Evolutionary conservation across 257 asterid species (phyloP), one percentile per base, ranked within the genome.

Genomic region (Gynochthodes officinalis): DNA sequence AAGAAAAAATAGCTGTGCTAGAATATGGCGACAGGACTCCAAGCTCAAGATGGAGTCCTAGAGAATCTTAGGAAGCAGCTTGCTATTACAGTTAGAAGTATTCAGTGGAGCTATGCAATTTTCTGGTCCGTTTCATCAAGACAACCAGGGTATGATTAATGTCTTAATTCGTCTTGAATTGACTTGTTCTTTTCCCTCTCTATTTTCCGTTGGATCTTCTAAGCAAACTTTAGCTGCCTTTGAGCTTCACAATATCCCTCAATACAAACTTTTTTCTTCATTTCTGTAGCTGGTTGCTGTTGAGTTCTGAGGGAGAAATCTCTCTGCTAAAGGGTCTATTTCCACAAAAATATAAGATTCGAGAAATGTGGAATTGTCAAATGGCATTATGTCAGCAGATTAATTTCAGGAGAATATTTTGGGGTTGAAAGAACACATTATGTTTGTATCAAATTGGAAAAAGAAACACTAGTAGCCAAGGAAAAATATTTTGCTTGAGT

Each of bases 41-140:
- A 84, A 74, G 74, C 60, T 75, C 84, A 68, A 69, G 71, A 67
- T 67, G 87, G 69, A 50, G 81, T 21, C 55, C 40, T 50, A 59
- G 70, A 76, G 32, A 87, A 79, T 77, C 82, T 90, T 28, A 90
- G 89, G 80, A 84, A 76, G 67, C 84, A 82, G 70, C 93, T 93
- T 80, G 95, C 93, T 77, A 75, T 87, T 76, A 90, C 95, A 80
- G 89, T 86, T 65, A 89, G 86, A 87, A 85, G 85, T 78, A 89
- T 93, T 75, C 93, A 90, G 59, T 93, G 98, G 98, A 89, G 93
- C 81, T 93, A 93, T 86, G 97, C 89, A 28, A 86, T 93, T 32
- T 90, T 89, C 85, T 93, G 98, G 98, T 86, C 98, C 43, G 48
- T 63, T 79, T 84, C 97, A 43, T 71, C 90, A 62, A 66, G 40